Evolutionary conservation across 495 filamentous ascomycete genomes (phyloP).

Genomic region (Saxophila tyrrhenica): DNA sequence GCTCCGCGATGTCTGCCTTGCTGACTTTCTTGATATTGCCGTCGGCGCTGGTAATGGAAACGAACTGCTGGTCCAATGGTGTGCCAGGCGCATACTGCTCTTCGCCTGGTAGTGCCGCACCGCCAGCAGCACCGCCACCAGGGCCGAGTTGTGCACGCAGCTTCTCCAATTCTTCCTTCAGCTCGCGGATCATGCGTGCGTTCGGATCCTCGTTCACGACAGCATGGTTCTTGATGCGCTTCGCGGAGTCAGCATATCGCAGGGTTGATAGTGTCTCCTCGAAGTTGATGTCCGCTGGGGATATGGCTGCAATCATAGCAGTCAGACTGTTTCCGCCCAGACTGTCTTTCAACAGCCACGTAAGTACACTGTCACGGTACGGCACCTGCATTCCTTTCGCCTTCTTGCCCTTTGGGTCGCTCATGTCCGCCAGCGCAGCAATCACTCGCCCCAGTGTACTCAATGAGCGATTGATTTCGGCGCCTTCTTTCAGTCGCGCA

Average conservation of each 20-base stretch:
- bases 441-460: constrained; percentile 98
- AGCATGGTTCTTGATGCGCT: constrained; percentile 99
- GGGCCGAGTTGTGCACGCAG: constrained; percentile 72
- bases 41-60: constrained; percentile 80
- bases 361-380: constrained; percentile 93
- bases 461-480: constrained; percentile 94
- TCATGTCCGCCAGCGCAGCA: constrained; percentile 85
- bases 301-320: constrained; percentile 98
- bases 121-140: constrained; percentile 34
- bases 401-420: constrained; percentile 77
- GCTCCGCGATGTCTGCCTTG: constrained; percentile 96
- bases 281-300: constrained; percentile 97
- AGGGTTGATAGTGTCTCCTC: constrained; percentile 94
- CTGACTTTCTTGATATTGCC: constrained; percentile 89
- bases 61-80: constrained; percentile 87
- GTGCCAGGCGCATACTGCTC: constrained; percentile 85
- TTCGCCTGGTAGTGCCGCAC: constrained; percentile 41
- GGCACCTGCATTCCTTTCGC: constrained; percentile 68
- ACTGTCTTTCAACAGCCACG: constrained; percentile 95
- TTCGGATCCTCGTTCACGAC: constrained; percentile 99
- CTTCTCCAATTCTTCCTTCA: constrained; percentile 88
- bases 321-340: constrained; percentile 98
- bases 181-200: constrained; percentile 93
- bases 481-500: constrained; percentile 92
- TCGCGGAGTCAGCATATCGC: constrained; percentile 93